A percentile compares a stretch with the other conserved stretches of the same genome.
Evolutionary conservation across 2,329 filamentous ascomycete species (phyloP).

Genomic region (Didymella glomerata): DNA sequence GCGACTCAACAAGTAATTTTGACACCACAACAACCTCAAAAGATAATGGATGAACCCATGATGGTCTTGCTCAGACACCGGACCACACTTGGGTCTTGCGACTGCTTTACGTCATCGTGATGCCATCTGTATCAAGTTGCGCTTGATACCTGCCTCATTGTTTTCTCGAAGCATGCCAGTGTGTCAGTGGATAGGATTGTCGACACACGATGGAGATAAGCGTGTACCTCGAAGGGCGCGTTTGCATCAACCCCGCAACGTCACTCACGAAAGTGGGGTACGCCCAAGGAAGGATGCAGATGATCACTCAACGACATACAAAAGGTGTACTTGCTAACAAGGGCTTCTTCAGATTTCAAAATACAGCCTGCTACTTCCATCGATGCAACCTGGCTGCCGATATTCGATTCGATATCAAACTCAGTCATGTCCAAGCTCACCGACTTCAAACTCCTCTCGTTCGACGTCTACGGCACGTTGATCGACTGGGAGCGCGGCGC

Average conservation of each 20-base stretch:
- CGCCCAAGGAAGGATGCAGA: neutral
- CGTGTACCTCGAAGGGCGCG: constrained; percentile 28
- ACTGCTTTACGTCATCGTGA: neutral
- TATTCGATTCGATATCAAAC: neutral
- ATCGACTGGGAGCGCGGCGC: constrained; percentile 81
- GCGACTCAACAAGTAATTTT: constrained; percentile 43
- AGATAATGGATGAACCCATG: neutral
- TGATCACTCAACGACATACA: constrained; percentile 3
- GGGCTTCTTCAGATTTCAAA: neutral
- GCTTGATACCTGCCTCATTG: neutral
- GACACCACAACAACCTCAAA: neutral
- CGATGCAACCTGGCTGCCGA: neutral
- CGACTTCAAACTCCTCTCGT: constrained; percentile 66
- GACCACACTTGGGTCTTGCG: neutral
- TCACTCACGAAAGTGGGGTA: constrained; percentile 23
- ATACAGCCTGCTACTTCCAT: neutral
- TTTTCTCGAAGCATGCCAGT: neutral
- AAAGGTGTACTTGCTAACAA: neutral
- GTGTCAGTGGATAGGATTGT: neutral
- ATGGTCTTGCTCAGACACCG: neutral
- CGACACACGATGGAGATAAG: neutral
- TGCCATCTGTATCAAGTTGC: neutral
- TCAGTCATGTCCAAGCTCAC: constrained; percentile 46
- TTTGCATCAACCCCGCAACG: constrained; percentile 22
- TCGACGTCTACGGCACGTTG: constrained; percentile 82